These are phyloP conservation scores for Diaporthe ampelina DNA, from an alignment of 2,329 filamentous ascomycete species.

Conservation along the genomic window DNA sequence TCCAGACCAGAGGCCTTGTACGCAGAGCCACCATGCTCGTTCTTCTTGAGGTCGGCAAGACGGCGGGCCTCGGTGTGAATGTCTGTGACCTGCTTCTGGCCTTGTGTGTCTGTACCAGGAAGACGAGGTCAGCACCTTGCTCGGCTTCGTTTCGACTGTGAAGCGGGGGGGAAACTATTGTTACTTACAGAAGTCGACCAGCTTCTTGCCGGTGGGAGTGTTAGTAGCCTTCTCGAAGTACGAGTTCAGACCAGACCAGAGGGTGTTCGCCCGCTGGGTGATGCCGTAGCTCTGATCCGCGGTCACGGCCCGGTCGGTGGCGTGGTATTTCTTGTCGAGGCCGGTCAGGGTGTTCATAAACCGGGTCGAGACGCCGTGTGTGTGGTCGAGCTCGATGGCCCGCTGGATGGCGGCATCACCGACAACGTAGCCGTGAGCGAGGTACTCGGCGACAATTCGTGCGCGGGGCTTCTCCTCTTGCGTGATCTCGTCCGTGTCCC, in stretches of 20 bases:
- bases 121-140: conserved; percentile 21
- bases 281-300: conserved; percentile 90
- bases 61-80: conserved; percentile 93
- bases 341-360: conserved; percentile 83
- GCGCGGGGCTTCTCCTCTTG: conserved; percentile 98
- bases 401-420: conserved; percentile 81
- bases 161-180: no score
- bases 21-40: conserved; percentile 70
- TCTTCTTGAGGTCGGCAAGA: conserved; percentile 88
- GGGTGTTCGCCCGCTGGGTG: conserved; percentile 76
- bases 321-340: conserved; percentile 89
- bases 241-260: conserved; percentile 77
- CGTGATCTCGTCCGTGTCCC: conserved; percentile 78
- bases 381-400: conserved; percentile 88
- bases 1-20: conserved; percentile 72
- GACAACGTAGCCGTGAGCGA: conserved; percentile 92
- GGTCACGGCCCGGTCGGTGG: conserved; percentile 86
- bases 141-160: neutral
- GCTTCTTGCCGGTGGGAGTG: conserved; percentile 89
- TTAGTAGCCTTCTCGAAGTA: conserved; percentile 96
- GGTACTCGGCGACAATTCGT: conserved; percentile 95
- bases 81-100: conserved; percentile 91
- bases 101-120: conserved; percentile 70
- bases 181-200: conserved; percentile 79
- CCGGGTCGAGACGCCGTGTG: conserved; percentile 85